Evolutionary conservation across 2,329 filamentous ascomycete species (phyloP).

Genomic region (Fusarium torreyae): DNA sequence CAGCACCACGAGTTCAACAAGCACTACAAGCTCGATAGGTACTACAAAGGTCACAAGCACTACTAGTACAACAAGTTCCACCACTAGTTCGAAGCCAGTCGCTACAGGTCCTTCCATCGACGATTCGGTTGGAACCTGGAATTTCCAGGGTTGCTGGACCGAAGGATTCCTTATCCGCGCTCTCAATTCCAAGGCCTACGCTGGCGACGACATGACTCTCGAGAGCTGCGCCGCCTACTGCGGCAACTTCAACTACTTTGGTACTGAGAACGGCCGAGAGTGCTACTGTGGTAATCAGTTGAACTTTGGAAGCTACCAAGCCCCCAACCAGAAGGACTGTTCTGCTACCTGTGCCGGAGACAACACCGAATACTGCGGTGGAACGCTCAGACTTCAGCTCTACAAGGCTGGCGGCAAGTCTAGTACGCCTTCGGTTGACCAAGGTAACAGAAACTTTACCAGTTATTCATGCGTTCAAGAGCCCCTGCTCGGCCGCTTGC

Average conservation of each 20-base stretch:
- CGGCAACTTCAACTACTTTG: slow-evolving; percentile 52
- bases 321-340: slow-evolving; percentile 53
- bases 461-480: slow-evolving; percentile 57
- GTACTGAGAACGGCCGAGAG: slow-evolving; percentile 56
- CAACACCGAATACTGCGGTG: slow-evolving; percentile 55
- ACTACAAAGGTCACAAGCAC: not conserved
- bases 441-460: slow-evolving; percentile 57
- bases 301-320: slow-evolving; percentile 48
- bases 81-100: slow-evolving; percentile 32
- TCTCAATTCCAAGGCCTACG: slow-evolving; percentile 49
- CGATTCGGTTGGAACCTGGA: slow-evolving; percentile 49
- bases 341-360: slow-evolving; percentile 54
- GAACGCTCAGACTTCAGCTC: slow-evolving; percentile 52
- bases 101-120: slow-evolving; percentile 49
- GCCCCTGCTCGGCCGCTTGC: slow-evolving; percentile 53
- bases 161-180: slow-evolving; percentile 54
- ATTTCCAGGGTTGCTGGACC: slow-evolving; percentile 57
- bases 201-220: slow-evolving; percentile 56
- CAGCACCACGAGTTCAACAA: not conserved
- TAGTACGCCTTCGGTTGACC: slow-evolving; percentile 47
- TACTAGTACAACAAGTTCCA: slow-evolving; percentile 8
- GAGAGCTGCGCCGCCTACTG: slow-evolving; percentile 54
- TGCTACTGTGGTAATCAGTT: slow-evolving; percentile 58
- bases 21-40: not conserved
- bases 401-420: slow-evolving; percentile 49